These are phyloP conservation scores for Saccharomycopsis hybrid DNA, from an alignment of 1,139 yeast genomes.

Conservation along the genomic window DNA sequence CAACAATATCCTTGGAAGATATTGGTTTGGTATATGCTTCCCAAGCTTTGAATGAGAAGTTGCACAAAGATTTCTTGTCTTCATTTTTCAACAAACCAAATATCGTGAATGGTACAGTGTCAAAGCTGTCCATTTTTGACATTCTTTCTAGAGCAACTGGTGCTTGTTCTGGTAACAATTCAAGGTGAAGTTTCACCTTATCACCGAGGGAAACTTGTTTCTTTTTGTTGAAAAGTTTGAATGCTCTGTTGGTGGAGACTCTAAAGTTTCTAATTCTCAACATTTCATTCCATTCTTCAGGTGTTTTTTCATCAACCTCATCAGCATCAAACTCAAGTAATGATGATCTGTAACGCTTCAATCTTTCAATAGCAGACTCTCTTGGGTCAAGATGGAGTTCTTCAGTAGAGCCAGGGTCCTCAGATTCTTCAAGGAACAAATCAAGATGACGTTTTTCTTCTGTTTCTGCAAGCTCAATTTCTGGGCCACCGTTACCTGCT, in stretches of 20 bases:
- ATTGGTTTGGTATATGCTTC: slow-evolving; percentile 83
- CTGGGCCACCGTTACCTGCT: slow-evolving; percentile 30
- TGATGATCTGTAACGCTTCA: slow-evolving; percentile 75
- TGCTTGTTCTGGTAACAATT: slow-evolving; percentile 42
- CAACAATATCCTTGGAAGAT: slow-evolving; percentile 68
- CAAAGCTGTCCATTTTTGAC: slow-evolving; percentile 7
- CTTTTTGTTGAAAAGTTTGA: slow-evolving; percentile 36
- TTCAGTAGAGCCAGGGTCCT: slow-evolving; percentile 92
- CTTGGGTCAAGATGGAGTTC: slow-evolving; percentile 80
- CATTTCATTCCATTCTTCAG: slow-evolving; percentile 71
- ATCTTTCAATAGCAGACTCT: slow-evolving; percentile 68
- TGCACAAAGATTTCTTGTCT: slow-evolving; percentile 76
- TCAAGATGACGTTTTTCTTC: slow-evolving; percentile 77
- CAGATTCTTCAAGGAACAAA: slow-evolving; percentile 66
- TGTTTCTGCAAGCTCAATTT: slow-evolving; percentile 32
- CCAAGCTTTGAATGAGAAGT: slow-evolving; percentile 80
- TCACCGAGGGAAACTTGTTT: slow-evolving; percentile 60
- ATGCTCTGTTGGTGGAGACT: slow-evolving; percentile 64
- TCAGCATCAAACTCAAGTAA: slow-evolving; percentile 69
- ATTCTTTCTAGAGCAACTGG: background rate
- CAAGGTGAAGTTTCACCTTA: slow-evolving; percentile 51
- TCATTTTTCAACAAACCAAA: slow-evolving; percentile 81
- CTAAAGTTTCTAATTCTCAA: slow-evolving; percentile 71
- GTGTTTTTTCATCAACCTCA: slow-evolving; percentile 71
- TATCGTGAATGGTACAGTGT: slow-evolving; percentile 47